Evolutionary conservation across 148 eudicot species (phyloP), one percentile per base, ranked within the genome.

Genomic region (Talinum fruticosum): DNA sequence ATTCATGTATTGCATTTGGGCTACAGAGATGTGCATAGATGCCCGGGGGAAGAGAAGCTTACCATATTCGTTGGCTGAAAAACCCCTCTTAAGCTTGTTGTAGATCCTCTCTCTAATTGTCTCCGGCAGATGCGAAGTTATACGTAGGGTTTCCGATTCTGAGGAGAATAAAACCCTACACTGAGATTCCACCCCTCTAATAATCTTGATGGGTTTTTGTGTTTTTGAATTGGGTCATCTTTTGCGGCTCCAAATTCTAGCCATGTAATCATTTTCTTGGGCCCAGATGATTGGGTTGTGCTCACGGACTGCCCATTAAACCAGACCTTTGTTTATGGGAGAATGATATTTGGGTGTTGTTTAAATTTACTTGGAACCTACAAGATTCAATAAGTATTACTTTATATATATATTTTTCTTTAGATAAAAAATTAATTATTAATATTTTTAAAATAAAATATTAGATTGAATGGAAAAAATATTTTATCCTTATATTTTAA

Each of bases 41-140:
- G 18, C 12, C 6, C 8, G 26, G 8, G 33, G 24, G 1, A 2
- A 6, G 19, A 26, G 19, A 37, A 38, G 16, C 47, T 28, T 66
- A 76, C 79, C 79, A 76, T 76, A 45, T 45, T 76, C 37, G 71
- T 21, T 13, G 26, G 44, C 38, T 76, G 57, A 2, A 30, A 65
- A 45, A 30, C 26, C 32, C 54, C 44, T 26, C 44, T 71, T 23
- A 23, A 26, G 34, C 32, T 41, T n/a, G n/a, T 71, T 7, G 34
- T 23, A 14, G 45, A 36, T 61, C 38, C 57, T 64, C 78, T 18
- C 19, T 18, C 44, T 53, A 26, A 8, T 23, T 3, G 32, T 53
- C 66, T 18, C 28, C 59, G 72, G 72, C 62, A 62, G 30, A 19
- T 65, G 57, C 6, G 29, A 66, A 30, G 44, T 44, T 5, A 47